Evolutionary conservation across 2,329 filamentous ascomycete genomes (phyloP), one percentile per base, ranked within the genome.

Genomic region (Lachnellula occidentalis): DNA sequence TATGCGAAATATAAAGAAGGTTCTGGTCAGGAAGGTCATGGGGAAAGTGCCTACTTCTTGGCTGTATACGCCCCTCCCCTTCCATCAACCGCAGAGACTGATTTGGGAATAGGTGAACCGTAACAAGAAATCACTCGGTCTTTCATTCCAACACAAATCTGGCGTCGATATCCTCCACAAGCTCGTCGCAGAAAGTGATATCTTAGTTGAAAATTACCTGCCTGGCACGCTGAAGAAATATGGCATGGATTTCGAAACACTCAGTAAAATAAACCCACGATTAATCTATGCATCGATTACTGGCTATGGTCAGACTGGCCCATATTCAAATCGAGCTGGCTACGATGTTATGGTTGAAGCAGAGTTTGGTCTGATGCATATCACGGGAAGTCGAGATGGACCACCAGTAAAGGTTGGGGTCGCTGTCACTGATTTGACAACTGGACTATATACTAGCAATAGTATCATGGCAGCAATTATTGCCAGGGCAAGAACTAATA

Each of bases 331-430:
- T 60, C 81, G 94, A 14, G 91, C 94, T 3, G 94, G 94, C 4
- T 99, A 99, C 77, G 94, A 99, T 72, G 94, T 99, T 63, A 99
- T 99, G 92, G 92, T 99, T 11, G 94, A 99, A 75, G 94, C 94
- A 56, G 94, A 97, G 70, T 92, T 99, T 74, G 94, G 94, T 1
- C 75, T 99, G 54, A 99, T 99, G 94, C 94, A 99, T 73, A 97
- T 99, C 64, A 99, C 94, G 0, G 94, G 94, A 34, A 81, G 82
- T 58, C 81, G 92, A 53, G 88, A 95, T 65, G 91, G 92, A 0
- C 87, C 91, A 1, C 94, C 94, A 0, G 94, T 96, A 39, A 99
- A 99, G 73, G 94, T 99, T 2, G 94, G 94, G 17, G 94, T 99
- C 2, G 94, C 94, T 2, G 94, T 99, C 3, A 97, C 94, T 0